phyloP scores from a whole-genome alignment of 805 yeast species.

The Starmerella apis region DNA sequence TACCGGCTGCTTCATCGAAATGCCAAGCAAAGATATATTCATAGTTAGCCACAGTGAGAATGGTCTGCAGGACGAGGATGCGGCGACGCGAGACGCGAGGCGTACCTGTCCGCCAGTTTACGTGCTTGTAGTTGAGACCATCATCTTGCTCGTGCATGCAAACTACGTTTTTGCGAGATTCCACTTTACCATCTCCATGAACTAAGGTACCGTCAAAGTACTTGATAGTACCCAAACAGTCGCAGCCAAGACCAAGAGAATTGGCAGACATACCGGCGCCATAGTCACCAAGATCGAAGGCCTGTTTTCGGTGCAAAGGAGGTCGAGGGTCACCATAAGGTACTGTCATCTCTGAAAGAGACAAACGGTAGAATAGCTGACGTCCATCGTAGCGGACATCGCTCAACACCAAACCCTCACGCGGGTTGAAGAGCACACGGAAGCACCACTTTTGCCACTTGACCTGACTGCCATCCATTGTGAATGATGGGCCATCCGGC shows the following conservation, averaged over 20 bases:
- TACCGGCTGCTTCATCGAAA: constrained; percentile 66
- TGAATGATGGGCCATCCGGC: constrained; percentile 72
- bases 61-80: constrained; percentile 66
- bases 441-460: constrained; percentile 79
- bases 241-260: constrained; percentile 61
- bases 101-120: constrained; percentile 63
- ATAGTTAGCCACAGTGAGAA: constrained; percentile 75
- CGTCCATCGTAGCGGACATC: constrained; percentile 68
- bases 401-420: constrained; percentile 71
- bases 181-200: constrained; percentile 51
- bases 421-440: constrained; percentile 53
- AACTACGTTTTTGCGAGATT: constrained; percentile 53
- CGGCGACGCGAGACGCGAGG: constrained; percentile 70
- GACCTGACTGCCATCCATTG: constrained; percentile 48
- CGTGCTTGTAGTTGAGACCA: constrained; percentile 67
- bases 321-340: constrained; percentile 77
- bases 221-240: constrained; percentile 68
- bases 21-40: constrained; percentile 64
- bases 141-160: constrained; percentile 80
- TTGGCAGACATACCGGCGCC: constrained; percentile 70
- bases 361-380: constrained; percentile 58
- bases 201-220: constrained; percentile 54
- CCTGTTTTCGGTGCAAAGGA: constrained; percentile 76
- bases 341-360: constrained; percentile 75
- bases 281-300: constrained; percentile 74